Percentiles rank a stretch among this genome's conserved stretches.
phyloP scores from a whole-genome alignment of 1,139 yeast genomes.

The Arxiozyma heterogenica region DNA sequence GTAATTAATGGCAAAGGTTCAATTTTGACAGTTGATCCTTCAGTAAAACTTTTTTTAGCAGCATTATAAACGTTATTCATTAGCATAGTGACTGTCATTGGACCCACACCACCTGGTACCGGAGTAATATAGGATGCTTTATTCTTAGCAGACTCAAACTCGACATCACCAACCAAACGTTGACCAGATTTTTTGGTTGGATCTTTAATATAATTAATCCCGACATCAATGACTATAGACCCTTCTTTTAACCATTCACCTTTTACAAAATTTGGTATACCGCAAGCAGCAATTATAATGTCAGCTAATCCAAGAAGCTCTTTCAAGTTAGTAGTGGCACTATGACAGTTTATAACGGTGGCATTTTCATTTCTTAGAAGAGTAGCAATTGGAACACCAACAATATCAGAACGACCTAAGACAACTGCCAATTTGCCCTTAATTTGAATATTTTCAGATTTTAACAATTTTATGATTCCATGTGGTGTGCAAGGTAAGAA shows the following conservation, averaged over 20 bases:
- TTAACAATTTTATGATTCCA: constrained; percentile 61
- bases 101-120: constrained; percentile 86
- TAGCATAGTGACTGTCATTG: constrained; percentile 82
- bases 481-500: constrained; percentile 76
- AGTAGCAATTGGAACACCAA: constrained; percentile 73
- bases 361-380: constrained; percentile 63
- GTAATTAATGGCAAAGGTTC: constrained; percentile 45
- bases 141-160: constrained; percentile 47
- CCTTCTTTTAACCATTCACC: constrained; percentile 67
- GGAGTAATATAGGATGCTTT: constrained; percentile 63
- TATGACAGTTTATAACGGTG: constrained; percentile 67
- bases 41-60: constrained; percentile 41
- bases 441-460: constrained; percentile 50
- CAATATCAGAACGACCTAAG: constrained; percentile 73
- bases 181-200: constrained; percentile 53
- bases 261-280: constrained; percentile 58
- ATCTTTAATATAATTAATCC: constrained; percentile 67
- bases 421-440: constrained; percentile 69
- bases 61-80: constrained; percentile 59
- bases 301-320: constrained; percentile 53
- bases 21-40: constrained; percentile 43
- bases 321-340: constrained; percentile 46
- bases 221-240: constrained; percentile 68
- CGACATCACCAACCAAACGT: constrained; percentile 70
- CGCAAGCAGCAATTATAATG: constrained; percentile 69